A percentile compares a stretch with the other conserved stretches of the same genome.
phyloP scores from a whole-genome alignment of 148 eudicot species.

The Cornus suecica region DNA sequence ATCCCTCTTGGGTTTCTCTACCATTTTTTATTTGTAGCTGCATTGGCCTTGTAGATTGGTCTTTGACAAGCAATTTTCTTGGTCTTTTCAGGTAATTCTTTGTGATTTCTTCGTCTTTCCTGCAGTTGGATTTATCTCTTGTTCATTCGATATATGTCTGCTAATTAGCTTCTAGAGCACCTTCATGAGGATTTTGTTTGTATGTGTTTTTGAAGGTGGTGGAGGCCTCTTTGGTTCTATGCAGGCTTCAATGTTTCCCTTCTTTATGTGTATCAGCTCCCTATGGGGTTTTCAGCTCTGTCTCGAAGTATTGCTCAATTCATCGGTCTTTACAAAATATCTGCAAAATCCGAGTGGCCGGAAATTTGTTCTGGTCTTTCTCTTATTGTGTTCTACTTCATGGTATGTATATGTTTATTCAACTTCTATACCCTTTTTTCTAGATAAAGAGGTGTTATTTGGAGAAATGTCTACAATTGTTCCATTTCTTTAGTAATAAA shows the following conservation, averaged over 20 bases:
- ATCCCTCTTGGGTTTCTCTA: slow-evolving; percentile 91
- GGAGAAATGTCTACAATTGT: too few relatives aligned
- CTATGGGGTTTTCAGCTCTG: slow-evolving; percentile 43
- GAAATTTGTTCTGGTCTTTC: slow-evolving; percentile 70
- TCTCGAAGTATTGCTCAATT: slow-evolving; percentile 42
- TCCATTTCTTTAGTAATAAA: too few relatives aligned
- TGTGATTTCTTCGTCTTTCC: neutral
- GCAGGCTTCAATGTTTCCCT: slow-evolving; percentile 64
- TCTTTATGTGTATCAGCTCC: slow-evolving; percentile 87
- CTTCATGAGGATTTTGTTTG: neutral
- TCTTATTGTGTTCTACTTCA: slow-evolving; percentile 62
- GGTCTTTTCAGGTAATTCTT: slow-evolving; percentile 48
- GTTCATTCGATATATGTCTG: slow-evolving; percentile 2
- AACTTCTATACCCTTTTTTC: neutral
- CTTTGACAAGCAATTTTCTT: slow-evolving; percentile 90
- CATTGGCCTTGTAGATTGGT: slow-evolving; percentile 93
- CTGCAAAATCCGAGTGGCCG: slow-evolving; percentile 65
- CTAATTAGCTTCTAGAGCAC: slow-evolving; percentile 5
- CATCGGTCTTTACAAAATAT: slow-evolving; percentile 77
- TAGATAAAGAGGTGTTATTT: too few relatives aligned
- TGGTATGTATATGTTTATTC: slow-evolving; percentile 47
- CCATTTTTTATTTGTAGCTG: slow-evolving; percentile 92
- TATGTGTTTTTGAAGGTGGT: slow-evolving; percentile 59
- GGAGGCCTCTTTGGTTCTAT: slow-evolving; percentile 85
- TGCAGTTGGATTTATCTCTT: neutral